phyloP scores from a whole-genome alignment of 2,329 filamentous ascomycete species.

The Juglanconis sp. region DNA sequence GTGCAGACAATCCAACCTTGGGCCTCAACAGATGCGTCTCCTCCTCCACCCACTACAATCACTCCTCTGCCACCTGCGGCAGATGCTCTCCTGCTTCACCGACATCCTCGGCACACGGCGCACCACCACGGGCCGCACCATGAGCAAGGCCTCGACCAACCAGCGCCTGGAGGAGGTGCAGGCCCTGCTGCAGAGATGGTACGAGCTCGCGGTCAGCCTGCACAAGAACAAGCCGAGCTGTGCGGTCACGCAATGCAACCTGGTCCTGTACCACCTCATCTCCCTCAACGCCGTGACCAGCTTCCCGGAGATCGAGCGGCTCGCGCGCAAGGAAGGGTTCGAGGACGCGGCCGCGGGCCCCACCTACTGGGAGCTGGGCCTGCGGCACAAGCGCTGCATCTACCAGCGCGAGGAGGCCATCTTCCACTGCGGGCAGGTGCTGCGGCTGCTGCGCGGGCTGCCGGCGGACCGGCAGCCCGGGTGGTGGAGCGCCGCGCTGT shows the following conservation, averaged over 20 bases:
- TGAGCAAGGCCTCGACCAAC: slow-evolving; percentile 59
- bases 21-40: slow-evolving; percentile 60
- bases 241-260: slow-evolving; percentile 59
- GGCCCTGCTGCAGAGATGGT: slow-evolving; percentile 62
- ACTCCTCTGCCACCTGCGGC: slow-evolving; percentile 60
- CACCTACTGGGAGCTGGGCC: slow-evolving; percentile 49
- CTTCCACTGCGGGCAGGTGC: slow-evolving; percentile 66
- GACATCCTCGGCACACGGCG: slow-evolving; percentile 47
- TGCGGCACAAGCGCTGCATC: slow-evolving; percentile 62
- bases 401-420: slow-evolving; percentile 60
- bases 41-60: slow-evolving; percentile 67
- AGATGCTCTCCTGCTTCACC: slow-evolving; percentile 64
- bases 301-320: slow-evolving; percentile 64
- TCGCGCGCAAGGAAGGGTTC: slow-evolving; percentile 59
- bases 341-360: slow-evolving; percentile 39
- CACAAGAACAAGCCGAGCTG: slow-evolving; percentile 55
- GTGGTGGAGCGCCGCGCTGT: slow-evolving; percentile 70
- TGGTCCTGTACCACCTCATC: slow-evolving; percentile 69
- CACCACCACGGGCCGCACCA: slow-evolving; percentile 36
- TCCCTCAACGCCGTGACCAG: slow-evolving; percentile 66
- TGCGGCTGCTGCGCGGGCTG: slow-evolving; percentile 60
- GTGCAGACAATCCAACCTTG: slow-evolving; percentile 39
- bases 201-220: slow-evolving; percentile 58
- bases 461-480: slow-evolving; percentile 57
- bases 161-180: slow-evolving; percentile 63